These are phyloP conservation scores for Urochloa ruziziensis DNA, from an alignment of 176 grass and related monocot genomes.

Conservation along the genomic window DNA sequence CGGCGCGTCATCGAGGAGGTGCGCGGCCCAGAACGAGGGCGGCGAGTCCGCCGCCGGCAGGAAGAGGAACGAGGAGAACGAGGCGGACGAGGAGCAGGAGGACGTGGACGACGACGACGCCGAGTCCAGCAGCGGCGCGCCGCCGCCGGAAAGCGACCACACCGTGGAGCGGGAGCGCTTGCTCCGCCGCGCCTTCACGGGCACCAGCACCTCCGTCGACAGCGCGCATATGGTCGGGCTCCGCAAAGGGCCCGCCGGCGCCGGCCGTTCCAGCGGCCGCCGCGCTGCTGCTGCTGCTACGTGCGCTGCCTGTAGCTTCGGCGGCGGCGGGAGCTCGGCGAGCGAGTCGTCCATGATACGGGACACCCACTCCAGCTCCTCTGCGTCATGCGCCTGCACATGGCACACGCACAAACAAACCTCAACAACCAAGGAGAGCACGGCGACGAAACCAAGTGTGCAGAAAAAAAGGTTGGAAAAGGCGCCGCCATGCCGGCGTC, in stretches of 20 bases:
- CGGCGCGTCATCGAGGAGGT: neutral
- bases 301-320: constrained; percentile 1
- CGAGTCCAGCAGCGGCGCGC: constrained; percentile 44
- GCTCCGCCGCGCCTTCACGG: constrained; percentile 77
- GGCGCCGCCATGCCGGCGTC: neutral
- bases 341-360: constrained; percentile 86
- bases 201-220: constrained; percentile 67
- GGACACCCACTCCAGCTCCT: constrained; percentile 93
- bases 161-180: constrained; percentile 54
- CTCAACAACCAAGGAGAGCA: neutral
- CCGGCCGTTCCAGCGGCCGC: neutral
- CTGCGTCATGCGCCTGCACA: constrained; percentile 70
- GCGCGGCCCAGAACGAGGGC: neutral
- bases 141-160: constrained; percentile 57
- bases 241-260: neutral
- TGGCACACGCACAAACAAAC: constrained; percentile 5
- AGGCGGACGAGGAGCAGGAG: constrained; percentile 60
- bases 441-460: neutral
- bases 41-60: constrained; percentile 23
- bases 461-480: neutral
- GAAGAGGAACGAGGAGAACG: constrained; percentile 38
- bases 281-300: neutral
- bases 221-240: constrained; percentile 60
- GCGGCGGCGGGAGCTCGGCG: constrained; percentile 51
- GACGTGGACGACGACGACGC: constrained; percentile 45